Base-by-base conservation (phyloP, 768 basidiomycete genomes). In the Porphyrellus cyaneotinctus region DNA sequence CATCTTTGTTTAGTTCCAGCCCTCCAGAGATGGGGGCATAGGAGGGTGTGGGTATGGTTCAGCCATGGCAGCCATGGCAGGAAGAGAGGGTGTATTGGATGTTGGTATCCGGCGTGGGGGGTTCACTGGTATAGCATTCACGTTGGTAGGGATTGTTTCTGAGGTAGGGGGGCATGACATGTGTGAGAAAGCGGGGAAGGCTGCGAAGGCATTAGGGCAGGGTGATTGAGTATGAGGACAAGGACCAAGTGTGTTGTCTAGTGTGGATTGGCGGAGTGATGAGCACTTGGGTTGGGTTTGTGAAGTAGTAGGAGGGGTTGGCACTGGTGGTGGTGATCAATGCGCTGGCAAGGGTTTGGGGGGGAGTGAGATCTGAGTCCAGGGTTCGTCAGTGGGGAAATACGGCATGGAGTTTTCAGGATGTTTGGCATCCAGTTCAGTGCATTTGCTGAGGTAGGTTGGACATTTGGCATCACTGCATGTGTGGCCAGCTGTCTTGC, bases 391-490 rank as follows among this genome's bases (percentile, higher is more conserved):
- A 26, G 57, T 58, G 0, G 53, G 42, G n/a, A 35, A 58, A 28
- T 24, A 58, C 0, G 53, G 53, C 53, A 58, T 58, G 0, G 8
- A 2, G 9, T 55, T 58, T 18, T 58, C 47, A 0, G 31, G 53
- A 11, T 44, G 36, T 12, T 58, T 55, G 6, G 41, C 14, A 12
- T 58, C 32, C 0, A 58, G 13, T 8, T 54, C 37, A 0, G 28
- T 9, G 6, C 49, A 7, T 30, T 54, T 51, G 5, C 0, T 2
- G 0, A 39, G 31, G 15, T 20, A 41, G 0, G n/a, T 18, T 1
- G 44, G 44, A 6, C 51, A 52, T 7, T 32, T 17, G 0, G 3
- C 4, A 3, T 46, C 31, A 14, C 15, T 47, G 8, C 51, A 32
- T 1, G 11, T 6, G 5, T 53, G 47, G 0, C 13, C 15, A 0